Conservation (phyloP, 2,329 filamentous ascomycete species). For the Colletotrichum eremochloae region DNA sequence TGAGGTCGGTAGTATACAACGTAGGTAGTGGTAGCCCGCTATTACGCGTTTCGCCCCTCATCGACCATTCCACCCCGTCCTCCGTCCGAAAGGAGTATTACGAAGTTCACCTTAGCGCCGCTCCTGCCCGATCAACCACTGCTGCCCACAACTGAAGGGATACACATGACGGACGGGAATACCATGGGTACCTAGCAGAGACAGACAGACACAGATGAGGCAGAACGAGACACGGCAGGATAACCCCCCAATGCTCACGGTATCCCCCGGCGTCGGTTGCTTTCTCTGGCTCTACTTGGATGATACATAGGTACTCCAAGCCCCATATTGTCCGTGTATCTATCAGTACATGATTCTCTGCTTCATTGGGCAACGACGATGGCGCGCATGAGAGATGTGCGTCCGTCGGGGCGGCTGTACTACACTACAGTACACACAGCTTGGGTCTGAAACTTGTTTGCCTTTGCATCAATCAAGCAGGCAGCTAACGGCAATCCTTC, state of each 20-base stretch:
- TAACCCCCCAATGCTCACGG: slow-evolving; percentile 4
- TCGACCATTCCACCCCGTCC: slow-evolving; percentile 25
- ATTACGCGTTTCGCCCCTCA: slow-evolving; percentile 43
- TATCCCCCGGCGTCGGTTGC: background rate
- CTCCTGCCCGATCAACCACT: slow-evolving; percentile 27
- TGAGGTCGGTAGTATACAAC: too few relatives aligned
- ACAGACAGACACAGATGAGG: background rate
- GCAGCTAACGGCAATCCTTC: slow-evolving; percentile 22
- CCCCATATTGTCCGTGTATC: background rate
- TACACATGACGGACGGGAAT: background rate
- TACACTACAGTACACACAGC: background rate
- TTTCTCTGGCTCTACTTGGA: slow-evolving; percentile 15
- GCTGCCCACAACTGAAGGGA: background rate
- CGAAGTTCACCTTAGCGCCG: slow-evolving; percentile 35
- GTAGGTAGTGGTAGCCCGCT: slow-evolving; percentile 9
- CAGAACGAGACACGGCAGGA: slow-evolving; percentile 15
- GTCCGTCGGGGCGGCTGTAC: slow-evolving; percentile 20
- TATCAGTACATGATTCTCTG: slow-evolving; percentile 2
- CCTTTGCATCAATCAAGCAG: slow-evolving; percentile 24
- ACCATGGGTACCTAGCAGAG: background rate
- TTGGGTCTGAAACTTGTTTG: slow-evolving; percentile 32
- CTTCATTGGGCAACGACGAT: slow-evolving; percentile 13
- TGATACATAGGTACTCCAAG: background rate
- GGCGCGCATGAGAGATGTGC: slow-evolving; percentile 35
- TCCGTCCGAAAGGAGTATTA: slow-evolving; percentile 19